Evolutionary conservation across 2,329 filamentous ascomycete genomes (phyloP).

Genomic region (Diaporthe helianthi): DNA sequence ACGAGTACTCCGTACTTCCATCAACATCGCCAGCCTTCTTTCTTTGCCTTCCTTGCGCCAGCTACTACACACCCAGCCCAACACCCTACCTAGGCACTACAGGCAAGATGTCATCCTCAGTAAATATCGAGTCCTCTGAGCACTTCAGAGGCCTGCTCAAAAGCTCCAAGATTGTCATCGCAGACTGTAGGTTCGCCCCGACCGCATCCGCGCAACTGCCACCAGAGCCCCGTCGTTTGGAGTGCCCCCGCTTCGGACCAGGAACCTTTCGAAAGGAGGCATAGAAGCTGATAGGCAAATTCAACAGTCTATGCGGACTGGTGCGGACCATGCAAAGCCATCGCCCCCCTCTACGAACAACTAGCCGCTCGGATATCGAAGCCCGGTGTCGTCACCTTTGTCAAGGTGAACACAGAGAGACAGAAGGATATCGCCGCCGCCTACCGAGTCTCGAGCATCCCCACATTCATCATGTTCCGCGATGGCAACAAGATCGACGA

Average conservation of each 20-base stretch:
- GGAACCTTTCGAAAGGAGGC: neutral
- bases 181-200: slow-evolving; percentile 75
- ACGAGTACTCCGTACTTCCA: too few relatives aligned
- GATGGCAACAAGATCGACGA: slow-evolving; percentile 71
- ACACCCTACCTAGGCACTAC: neutral
- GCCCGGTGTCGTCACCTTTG: slow-evolving; percentile 78
- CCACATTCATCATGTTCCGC: slow-evolving; percentile 91
- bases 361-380: slow-evolving; percentile 75
- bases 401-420: slow-evolving; percentile 83
- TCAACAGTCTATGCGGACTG: slow-evolving; percentile 83
- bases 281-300: slow-evolving; percentile 20
- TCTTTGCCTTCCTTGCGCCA: slow-evolving; percentile 5
- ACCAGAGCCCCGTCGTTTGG: neutral
- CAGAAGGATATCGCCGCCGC: slow-evolving; percentile 76
- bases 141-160: slow-evolving; percentile 74
- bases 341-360: slow-evolving; percentile 83
- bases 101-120: slow-evolving; percentile 41
- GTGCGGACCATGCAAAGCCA: slow-evolving; percentile 83
- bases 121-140: slow-evolving; percentile 54
- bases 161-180: slow-evolving; percentile 80
- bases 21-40: slow-evolving; percentile 19
- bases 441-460: slow-evolving; percentile 79
- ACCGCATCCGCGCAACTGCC: slow-evolving; percentile 40
- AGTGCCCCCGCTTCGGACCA: slow-evolving; percentile 1
- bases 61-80: neutral